Conservation (phyloP, 192 early-diverging fungal species). For the Rhizophagus clarus region DNA sequence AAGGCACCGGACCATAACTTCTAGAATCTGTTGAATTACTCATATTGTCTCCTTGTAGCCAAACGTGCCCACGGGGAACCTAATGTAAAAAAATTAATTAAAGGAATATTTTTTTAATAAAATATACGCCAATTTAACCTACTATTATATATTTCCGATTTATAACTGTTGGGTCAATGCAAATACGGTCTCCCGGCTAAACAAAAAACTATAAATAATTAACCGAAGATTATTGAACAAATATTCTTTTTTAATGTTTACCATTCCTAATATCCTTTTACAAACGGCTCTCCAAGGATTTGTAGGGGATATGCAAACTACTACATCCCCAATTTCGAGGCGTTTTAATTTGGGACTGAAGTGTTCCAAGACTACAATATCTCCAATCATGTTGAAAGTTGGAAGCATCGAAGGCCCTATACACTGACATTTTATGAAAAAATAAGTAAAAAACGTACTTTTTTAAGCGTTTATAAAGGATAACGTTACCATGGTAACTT, state of each 20-base stretch:
- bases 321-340: conserved; percentile 73
- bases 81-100: conserved; percentile 29
- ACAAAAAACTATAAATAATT: background rate
- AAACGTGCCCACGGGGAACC: conserved; percentile 87
- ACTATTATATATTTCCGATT: conserved; percentile 64
- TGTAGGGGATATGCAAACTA: conserved; percentile 74
- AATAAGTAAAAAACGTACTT: background rate
- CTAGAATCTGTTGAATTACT: conserved; percentile 92
- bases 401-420: conserved; percentile 93
- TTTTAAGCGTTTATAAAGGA: background rate
- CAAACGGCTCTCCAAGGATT: conserved; percentile 67
- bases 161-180: conserved; percentile 70
- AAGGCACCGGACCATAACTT: conserved; percentile 82
- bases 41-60: conserved; percentile 92
- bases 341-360: conserved; percentile 58
- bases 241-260: conserved; percentile 36
- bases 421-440: conserved; percentile 44
- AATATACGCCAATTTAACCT: conserved; percentile 20
- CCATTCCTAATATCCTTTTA: conserved; percentile 83
- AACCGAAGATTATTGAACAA: background rate
- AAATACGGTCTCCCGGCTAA: conserved; percentile 80
- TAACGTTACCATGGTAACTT: conserved; percentile 68
- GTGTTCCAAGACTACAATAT: conserved; percentile 74
- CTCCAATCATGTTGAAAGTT: conserved; percentile 81
- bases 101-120: background rate